Evolutionary conservation across 1,139 yeast genomes (phyloP), one percentile per base, ranked within the genome.

Genomic region (Chernovozyma sophiae-reginae): DNA sequence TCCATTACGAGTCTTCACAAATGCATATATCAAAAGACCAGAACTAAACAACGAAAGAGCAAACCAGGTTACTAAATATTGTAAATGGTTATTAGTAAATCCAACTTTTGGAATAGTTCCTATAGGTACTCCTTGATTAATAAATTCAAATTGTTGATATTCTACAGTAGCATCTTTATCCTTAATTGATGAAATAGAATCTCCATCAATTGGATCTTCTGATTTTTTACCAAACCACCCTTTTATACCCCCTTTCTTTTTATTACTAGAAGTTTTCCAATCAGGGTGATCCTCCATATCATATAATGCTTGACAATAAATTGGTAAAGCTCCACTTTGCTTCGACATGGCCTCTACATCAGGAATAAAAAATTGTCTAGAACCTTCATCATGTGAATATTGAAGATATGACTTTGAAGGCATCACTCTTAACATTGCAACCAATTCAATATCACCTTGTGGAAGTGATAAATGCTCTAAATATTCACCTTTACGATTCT

Each of bases 21-120:
- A 49, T 25, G 55, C 51, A 46, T 64, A 70, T 11, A 53, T 32
- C 41, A 90, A 68, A 55, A 86, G 72, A 25, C 81, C 77, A 0
- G 89, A 53, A 33, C 95, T 83, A 27, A 85, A 74, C 29, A 83
- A 51, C 1, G 89, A 79, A 30, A 89, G 74, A 0, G 95, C 96
- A 56, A 86, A 92, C 99, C 99, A 92, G 0, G 99, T 92, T 17
- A 87, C 77, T 51, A 92, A 66, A 57, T 92, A 92, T 59, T 92
- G 96, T 59, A 90, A 65, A 56, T 92, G 99, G 53, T 90, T 89
- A 58, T 92, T 94, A 46, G 84, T 77, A 53, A 87, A 74, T 44
- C 81, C 89, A 23, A 92, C 79, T 51, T 78, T 78, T 12, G 97
- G 94, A 4, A 72, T 64, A 37, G 83, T 79, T 1, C 96, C 98